Base-by-base conservation (phyloP, 345 rosid species). In the Murraya koenigii region DNA sequence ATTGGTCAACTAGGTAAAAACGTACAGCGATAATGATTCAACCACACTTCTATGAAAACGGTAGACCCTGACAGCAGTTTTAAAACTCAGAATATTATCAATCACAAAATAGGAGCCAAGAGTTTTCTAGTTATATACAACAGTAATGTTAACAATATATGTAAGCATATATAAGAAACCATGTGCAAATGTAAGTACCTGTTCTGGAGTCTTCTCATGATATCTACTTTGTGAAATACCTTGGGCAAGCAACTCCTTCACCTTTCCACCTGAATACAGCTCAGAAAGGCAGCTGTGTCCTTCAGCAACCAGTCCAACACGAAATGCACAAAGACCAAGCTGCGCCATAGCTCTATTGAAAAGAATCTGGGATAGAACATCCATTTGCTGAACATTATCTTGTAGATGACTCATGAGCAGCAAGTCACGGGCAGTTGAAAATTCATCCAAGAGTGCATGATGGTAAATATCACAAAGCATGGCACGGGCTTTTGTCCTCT, bases 321-420 rank as follows among this genome's bases (percentile, higher is more conserved):
- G 88, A 78, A 96, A 94, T 20, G 98, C 95, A 82, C 99, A 96
- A 28, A 96, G 87, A 71, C 99, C 99, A 75, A 96, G 90, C 80
- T 96, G 98, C 5, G 99, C 98, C 99, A 94, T 94, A 19, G 97
- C 89, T 83, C 99, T 88, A 83, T 96, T 96, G 77, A 89, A 96
- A 49, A 96, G 98, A 55, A 96, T 96, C 82, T 96, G 99, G 11
- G 93, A 94, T 56, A 94, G 91, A 84, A 96, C 87, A 75, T 96
- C 99, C 96, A 92, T 89, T 59, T 86, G 91, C 80, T 94, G 98
- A 71, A 96, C 86, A 68, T 85, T 92, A 36, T 96, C 99, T 82
- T 94, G 98, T 83, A 92, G 80, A 86, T 88, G 99, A 85, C 99
- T 96, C 99, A 96, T 92, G 71, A 94, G 81, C 79, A 96, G 68